A percentile compares a stretch with the other conserved stretches of the same genome.
Conservation (phyloP, 257 asterid species). For the Plantago elongata region DNA sequence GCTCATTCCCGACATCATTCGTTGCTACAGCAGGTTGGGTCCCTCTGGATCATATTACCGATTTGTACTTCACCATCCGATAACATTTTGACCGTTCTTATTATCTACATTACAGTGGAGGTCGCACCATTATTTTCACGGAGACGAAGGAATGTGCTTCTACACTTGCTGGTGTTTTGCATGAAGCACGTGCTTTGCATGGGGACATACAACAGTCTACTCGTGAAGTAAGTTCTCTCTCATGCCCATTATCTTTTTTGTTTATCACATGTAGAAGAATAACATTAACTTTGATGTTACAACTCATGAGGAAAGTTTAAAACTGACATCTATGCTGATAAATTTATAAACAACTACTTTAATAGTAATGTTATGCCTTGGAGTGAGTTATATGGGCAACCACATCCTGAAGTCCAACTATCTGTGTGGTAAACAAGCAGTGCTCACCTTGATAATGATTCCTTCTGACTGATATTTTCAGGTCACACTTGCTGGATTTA, state of each 20-base stretch:
- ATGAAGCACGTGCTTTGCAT: conserved; percentile 94
- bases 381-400: background rate
- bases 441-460: background rate
- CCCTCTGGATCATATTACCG: background rate
- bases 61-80: background rate
- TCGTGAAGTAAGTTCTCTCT: conserved; percentile 61
- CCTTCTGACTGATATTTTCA: conserved; percentile 25
- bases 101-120: conserved; percentile 53
- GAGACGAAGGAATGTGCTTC: conserved; percentile 91
- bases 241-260: background rate
- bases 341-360: too few species aligned
- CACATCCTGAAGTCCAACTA: background rate
- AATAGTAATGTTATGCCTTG: too few species aligned
- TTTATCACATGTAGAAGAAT: background rate
- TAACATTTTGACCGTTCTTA: background rate
- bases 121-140: conserved; percentile 84
- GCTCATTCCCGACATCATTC: conserved; percentile 89
- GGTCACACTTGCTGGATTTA: conserved; percentile 85
- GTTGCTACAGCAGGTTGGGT: conserved; percentile 86
- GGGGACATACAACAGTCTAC: conserved; percentile 96
- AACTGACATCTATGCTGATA: too few species aligned
- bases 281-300: too few species aligned
- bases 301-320: too few species aligned
- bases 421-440: background rate
- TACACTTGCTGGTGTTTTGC: conserved; percentile 84